Base-by-base conservation (phyloP, 2,329 filamentous ascomycete species). In the Trematosphaeria pertusa region DNA sequence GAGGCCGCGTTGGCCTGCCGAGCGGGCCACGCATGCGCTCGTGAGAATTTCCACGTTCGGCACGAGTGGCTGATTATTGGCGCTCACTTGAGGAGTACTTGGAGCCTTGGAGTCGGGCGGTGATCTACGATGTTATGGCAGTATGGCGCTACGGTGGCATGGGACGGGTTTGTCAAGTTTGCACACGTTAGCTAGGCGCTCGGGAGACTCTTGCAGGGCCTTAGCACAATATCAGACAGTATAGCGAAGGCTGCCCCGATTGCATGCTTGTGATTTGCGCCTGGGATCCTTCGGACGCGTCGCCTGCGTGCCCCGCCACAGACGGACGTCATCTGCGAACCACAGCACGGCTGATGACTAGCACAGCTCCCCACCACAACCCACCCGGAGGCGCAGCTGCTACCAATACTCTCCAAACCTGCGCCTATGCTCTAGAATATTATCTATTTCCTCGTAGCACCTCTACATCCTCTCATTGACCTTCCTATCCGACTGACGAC, bases 11-110 rank as follows among this genome's bases (percentile, higher is more conserved):
- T 22, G 70, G 70, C 20, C 54, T 73, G 42, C 70, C 70, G 31
- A 72, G 63, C 55, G 70, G 70, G 47, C 70, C 70, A 32, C 64
- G 69, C 55, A 71, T 71, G 64, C 67, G 67, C 32, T 69, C 48
- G 54, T 21, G 31, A 35, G 20, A n/a, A n/a, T n/a, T n/a, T n/a
- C n/a, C n/a, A n/a, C 10, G 17, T 4, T 18, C 20, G 33, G 11
- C 33, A 12, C 14, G 12, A 17, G 17, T 9, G 31, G 31, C 31
- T 14, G 7, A 5, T 36, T 10, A 36, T 36, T 18, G 18, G 33
- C 8, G 26, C n/a, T 28, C n/a, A 28, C 26, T 8, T 28, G n/a
- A 8, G 26, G 8, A n/a, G 26, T 28, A 8, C n/a, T 28, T 8
- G 26, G n/a, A n/a, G n/a, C n/a, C n/a, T n/a, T n/a, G n/a, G n/a